Conservation (phyloP, 2,329 filamentous ascomycete genomes). For the Alternaria postmessia region DNA sequence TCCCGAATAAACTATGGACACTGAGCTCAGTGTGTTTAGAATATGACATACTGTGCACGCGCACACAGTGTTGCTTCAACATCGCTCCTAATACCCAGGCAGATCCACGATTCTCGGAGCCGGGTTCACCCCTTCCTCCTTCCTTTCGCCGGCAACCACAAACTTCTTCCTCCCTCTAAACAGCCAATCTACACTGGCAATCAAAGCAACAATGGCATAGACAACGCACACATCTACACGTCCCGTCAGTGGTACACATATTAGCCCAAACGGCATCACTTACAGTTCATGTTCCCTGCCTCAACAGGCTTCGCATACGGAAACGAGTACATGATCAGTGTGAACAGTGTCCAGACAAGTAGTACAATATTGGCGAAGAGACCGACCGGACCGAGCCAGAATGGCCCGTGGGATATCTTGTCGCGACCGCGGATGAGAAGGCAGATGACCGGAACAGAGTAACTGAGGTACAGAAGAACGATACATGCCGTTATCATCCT, state of each 20-base stretch:
- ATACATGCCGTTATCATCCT: constrained; percentile 56
- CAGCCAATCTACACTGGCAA: constrained; percentile 43
- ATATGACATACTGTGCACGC: no score
- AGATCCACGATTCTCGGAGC: constrained; percentile 2
- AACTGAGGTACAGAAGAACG: constrained; percentile 51
- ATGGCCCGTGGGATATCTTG: constrained; percentile 55
- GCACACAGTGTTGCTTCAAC: no score
- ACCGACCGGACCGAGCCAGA: constrained; percentile 58
- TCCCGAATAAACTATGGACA: no score
- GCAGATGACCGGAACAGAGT: constrained; percentile 55
- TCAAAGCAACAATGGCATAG: constrained; percentile 35
- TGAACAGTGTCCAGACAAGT: constrained; percentile 59
- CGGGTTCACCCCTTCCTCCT: constrained; percentile 26
- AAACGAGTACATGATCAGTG: constrained; percentile 58
- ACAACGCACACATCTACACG: constrained; percentile 22
- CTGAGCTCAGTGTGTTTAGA: no score
- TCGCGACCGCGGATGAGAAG: constrained; percentile 57
- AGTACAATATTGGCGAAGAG: constrained; percentile 55
- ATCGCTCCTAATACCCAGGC: neutral
- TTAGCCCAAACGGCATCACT: neutral
- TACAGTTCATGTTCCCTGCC: constrained; percentile 45
- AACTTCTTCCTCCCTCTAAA: constrained; percentile 42
- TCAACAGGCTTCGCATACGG: constrained; percentile 43
- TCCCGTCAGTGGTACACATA: constrained; percentile 12
- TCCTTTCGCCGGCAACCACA: constrained; percentile 38